Evolutionary conservation across 139 green algal species (phyloP).

Genomic region (Volvox africanus): DNA sequence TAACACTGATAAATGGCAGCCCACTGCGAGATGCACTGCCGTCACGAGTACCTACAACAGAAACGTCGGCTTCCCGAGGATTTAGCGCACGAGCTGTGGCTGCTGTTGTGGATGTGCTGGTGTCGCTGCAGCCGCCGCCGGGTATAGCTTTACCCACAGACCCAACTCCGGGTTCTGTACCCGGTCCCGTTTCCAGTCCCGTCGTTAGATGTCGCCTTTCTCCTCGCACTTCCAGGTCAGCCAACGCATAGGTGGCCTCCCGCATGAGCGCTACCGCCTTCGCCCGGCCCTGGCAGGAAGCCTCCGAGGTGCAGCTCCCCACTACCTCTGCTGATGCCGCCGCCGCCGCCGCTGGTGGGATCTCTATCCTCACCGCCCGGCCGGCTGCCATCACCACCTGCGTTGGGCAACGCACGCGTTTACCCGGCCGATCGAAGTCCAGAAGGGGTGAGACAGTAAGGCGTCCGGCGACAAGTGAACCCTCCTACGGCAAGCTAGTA

Average conservation of each 20-base stretch:
- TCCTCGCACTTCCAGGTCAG: conserved; percentile 40
- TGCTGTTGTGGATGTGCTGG: background rate
- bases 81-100: background rate
- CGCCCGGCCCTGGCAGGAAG: background rate
- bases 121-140: background rate
- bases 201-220: background rate
- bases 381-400: conserved; percentile 22
- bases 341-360: conserved; percentile 34
- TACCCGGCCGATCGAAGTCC: no score
- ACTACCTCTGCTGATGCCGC: no score
- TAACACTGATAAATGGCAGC: background rate
- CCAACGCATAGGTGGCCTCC: conserved; percentile 50
- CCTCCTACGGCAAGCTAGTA: no score
- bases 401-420: background rate
- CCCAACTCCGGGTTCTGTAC: background rate
- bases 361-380: background rate
- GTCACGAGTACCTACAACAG: no score
- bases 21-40: background rate
- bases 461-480: no score
- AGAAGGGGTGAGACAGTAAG: no score
- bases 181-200: background rate
- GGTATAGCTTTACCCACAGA: background rate
- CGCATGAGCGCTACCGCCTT: conserved; percentile 32
- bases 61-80: no score
- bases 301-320: background rate